Evolutionary conservation across 495 filamentous ascomycete species (phyloP), one percentile per base, ranked within the genome.

Genomic region (Peziza echinospora): DNA sequence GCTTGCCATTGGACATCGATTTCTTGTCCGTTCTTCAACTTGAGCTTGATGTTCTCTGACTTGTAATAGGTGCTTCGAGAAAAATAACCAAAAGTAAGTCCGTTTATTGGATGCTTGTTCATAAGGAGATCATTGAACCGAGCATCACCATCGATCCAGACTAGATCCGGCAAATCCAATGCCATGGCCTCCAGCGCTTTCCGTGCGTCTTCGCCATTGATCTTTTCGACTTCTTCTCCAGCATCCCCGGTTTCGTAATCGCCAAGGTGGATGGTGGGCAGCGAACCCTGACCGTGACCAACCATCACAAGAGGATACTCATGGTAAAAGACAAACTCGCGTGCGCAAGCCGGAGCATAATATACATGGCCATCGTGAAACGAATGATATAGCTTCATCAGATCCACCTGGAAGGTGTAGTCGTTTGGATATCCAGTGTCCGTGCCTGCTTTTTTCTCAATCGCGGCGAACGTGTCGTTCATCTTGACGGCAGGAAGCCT

Each of bases 71-170:
- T 5, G 26, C 53, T 45, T 3, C 3, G 2, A 9, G 55, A 43
- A 44, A 57, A 57, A 7, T 21, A 0, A 6, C 55, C 55, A 2
- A 8, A 8, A 2, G 2, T 22, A 23, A 43, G n/a, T 2, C 10
- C 41, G 11, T n/a, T 43, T 21, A 17, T 13, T 11, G 41, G 16
- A 43, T 23, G n/a, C 41, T 23, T 37, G n/a, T 25, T 8, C 3
- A 43, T 21, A 26, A 57, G 41, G 19, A 56, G 39, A n/a, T 53
- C 30, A 22, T 57, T 57, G 28, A 39, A 57, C 23, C 55, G 47
- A 0, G 55, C 55, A 39, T 57, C 53, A 5, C 53, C 53, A 26
- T 57, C 55, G 6, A 56, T 45, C 53, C 53, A 57, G 7, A 5
- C n/a, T 17, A 53, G 25, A 6, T 56, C 53, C 0, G 50, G 47